A percentile compares a stretch with the other conserved stretches of the same genome.
phyloP scores from a whole-genome alignment of 1,284 basidiomycete species.

The Ustilago loliicola region DNA sequence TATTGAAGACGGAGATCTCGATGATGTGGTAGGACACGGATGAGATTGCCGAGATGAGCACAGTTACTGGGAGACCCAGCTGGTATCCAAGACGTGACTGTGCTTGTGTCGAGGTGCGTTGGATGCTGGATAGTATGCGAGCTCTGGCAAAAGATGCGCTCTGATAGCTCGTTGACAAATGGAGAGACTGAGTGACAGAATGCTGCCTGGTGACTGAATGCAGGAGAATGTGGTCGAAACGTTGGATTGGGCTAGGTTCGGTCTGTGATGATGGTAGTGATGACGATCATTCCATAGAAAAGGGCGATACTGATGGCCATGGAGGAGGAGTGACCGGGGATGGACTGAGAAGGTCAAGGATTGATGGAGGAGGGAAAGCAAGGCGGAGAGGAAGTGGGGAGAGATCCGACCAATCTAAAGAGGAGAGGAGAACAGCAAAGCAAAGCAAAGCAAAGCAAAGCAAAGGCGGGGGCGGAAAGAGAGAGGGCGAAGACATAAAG shows the following conservation, averaged over 20 bases:
- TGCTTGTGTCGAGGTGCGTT: neutral
- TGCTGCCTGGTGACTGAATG: neutral
- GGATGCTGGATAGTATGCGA: too few relatives aligned
- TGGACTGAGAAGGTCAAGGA: neutral
- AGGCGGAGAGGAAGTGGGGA: constrained; percentile 6
- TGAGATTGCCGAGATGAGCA: neutral
- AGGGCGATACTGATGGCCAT: neutral
- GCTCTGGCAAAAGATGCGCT: neutral
- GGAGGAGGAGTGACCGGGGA: neutral
- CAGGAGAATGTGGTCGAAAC: neutral
- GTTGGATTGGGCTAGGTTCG: neutral
- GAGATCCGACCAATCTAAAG: constrained; percentile 4
- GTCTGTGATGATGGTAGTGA: neutral
- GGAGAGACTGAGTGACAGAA: neutral
- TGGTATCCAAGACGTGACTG: neutral
- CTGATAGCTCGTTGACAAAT: neutral
- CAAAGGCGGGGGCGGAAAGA: constrained; percentile 1
- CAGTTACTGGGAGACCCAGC: neutral
- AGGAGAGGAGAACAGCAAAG: constrained; percentile 3
- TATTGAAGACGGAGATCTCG: neutral
- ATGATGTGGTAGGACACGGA: neutral
- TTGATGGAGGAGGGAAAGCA: neutral
- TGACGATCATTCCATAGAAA: neutral
- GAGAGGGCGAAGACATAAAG: neutral
- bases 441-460: neutral